Percentiles rank a stretch among this genome's conserved stretches.
These are phyloP conservation scores for Carex kokanica DNA, from an alignment of 176 grass and related monocot species.

Conservation along the genomic window DNA sequence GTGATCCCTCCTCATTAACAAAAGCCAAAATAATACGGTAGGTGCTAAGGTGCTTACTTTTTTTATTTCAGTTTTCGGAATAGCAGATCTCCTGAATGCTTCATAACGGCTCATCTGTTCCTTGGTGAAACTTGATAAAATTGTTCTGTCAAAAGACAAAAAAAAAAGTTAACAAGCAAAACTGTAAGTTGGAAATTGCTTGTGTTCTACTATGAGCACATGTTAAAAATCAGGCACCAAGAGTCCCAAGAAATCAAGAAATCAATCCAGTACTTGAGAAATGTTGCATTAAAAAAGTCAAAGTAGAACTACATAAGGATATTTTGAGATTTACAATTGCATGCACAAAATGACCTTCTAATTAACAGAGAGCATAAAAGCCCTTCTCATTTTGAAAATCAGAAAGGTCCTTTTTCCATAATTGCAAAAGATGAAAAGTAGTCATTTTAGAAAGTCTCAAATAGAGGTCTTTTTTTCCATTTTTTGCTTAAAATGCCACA, in stretches of 20 bases:
- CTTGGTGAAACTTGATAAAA: constrained; percentile 71
- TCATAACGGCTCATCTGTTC: constrained; percentile 87
- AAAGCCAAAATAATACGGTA: neutral
- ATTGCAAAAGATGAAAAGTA: neutral
- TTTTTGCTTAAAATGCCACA: neutral
- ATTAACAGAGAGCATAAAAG: neutral
- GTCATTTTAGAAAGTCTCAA: neutral
- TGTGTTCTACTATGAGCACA: neutral
- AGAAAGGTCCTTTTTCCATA: neutral
- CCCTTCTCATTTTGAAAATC: neutral
- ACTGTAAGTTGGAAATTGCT: neutral
- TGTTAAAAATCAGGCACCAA: neutral
- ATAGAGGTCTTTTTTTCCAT: too few species aligned
- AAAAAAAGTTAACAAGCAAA: neutral
- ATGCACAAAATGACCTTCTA: neutral
- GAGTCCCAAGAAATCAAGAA: neutral
- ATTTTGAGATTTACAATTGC: neutral
- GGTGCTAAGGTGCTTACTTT: constrained; percentile 37
- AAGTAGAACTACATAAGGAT: neutral
- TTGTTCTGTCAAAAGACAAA: constrained; percentile 45
- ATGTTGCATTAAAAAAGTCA: neutral
- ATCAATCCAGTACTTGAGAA: neutral
- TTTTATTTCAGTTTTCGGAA: constrained; percentile 88
- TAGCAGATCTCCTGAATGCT: constrained; percentile 71
- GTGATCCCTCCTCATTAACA: too few species aligned